A percentile compares a stretch with the other conserved stretches of the same genome.
phyloP scores from a whole-genome alignment of 345 rosid species.

The sweet orange (Citrus sinensis) region DVS_A1.0 CM039163.1:42706001-42706500 shows the following conservation, averaged over 20 bases:
- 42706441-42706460: conserved; percentile 85
- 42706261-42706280: not conserved
- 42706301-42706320: conserved; percentile 96
- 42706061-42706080: not conserved
- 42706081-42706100: not conserved
- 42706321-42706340: conserved; percentile 92
- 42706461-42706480: conserved; percentile 80
- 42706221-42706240: not conserved
- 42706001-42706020: not conserved
- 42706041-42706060: conserved; percentile 79
- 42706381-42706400: conserved; percentile 99
- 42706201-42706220: not conserved
- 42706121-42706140: not conserved
- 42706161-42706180: no score
- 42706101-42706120: not conserved
- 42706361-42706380: conserved; percentile 94
- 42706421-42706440: conserved; percentile 93
- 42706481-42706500: conserved; percentile 57
- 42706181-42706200: not conserved
- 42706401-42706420: conserved; percentile 94
- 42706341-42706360: conserved; percentile 70
- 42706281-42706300: conserved; percentile 91
- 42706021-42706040: conserved; percentile 50
- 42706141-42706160: not conserved
- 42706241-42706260: not conserved